These are phyloP conservation scores for Blastomyces silverae DNA, from an alignment of 2,329 filamentous ascomycete genomes.

Conservation along the genomic window DNA sequence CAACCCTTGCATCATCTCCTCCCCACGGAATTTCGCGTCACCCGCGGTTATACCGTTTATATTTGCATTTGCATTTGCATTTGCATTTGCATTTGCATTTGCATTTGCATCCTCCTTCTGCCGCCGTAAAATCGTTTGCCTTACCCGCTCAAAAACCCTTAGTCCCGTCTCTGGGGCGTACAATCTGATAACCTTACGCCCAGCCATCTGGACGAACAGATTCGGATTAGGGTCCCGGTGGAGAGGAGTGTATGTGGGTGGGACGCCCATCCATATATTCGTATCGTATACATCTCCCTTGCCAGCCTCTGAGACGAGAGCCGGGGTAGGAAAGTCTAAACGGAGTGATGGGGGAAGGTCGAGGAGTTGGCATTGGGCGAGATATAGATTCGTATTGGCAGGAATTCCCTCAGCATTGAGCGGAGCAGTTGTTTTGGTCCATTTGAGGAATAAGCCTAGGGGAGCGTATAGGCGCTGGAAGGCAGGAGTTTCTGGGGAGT, in stretches of 20 bases:
- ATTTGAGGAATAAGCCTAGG: constrained; percentile 58
- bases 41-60: constrained; percentile 23
- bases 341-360: constrained; percentile 59
- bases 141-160: constrained; percentile 54
- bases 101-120: constrained; percentile 7
- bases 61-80: not conserved
- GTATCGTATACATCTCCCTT: constrained; percentile 80
- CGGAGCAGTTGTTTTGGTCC: constrained; percentile 33
- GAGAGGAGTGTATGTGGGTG: constrained; percentile 81
- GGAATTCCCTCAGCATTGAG: constrained; percentile 24
- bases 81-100: not conserved
- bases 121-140: constrained; percentile 29
- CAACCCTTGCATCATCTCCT: constrained; percentile 84
- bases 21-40: constrained; percentile 56
- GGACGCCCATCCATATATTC: constrained; percentile 80
- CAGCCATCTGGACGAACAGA: constrained; percentile 74
- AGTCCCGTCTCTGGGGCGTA: constrained; percentile 59
- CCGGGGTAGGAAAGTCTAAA: constrained; percentile 61
- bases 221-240: constrained; percentile 95
- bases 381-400: constrained; percentile 55
- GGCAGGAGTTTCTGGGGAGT: constrained; percentile 15
- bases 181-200: constrained; percentile 66
- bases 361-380: constrained; percentile 70
- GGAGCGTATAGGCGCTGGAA: constrained; percentile 46
- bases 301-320: constrained; percentile 56